Conservation (phyloP, 306 rosid species). For the Sicyos baderoa region DNA sequence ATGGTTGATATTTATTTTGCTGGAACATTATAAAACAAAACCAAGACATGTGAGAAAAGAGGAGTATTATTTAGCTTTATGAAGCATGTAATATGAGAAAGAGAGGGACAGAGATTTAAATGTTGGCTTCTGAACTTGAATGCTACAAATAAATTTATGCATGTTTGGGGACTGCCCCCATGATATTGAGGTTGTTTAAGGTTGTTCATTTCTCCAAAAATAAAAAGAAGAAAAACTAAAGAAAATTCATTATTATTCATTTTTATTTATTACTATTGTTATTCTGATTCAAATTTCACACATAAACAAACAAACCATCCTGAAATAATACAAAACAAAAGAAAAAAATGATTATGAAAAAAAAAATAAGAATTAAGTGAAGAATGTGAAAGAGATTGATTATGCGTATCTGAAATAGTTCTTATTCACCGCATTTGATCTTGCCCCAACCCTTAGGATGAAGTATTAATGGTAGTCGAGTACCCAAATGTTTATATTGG, state of each 20-base stretch:
- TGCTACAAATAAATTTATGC: slow-evolving; percentile 1
- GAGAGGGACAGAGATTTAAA: neutral
- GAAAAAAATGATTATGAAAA: too few relatives aligned
- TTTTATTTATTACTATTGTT: neutral
- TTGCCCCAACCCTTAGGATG: too few relatives aligned
- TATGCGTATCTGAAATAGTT: too few relatives aligned
- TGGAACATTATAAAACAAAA: neutral
- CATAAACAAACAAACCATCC: too few relatives aligned
- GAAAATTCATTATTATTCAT: neutral
- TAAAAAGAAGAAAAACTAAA: neutral
- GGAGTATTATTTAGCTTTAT: neutral
- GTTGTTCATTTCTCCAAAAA: neutral
- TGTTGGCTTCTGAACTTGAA: neutral
- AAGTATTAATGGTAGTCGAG: too few relatives aligned
- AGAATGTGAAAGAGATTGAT: too few relatives aligned
- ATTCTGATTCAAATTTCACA: neutral
- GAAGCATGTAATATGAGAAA: neutral
- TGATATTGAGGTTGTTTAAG: neutral
- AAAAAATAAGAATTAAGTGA: too few relatives aligned
- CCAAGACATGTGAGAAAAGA: neutral
- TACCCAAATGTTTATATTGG: too few relatives aligned
- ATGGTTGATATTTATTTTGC: too few relatives aligned
- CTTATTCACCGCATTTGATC: too few relatives aligned
- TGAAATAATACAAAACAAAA: neutral
- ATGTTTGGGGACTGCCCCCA: neutral